Base-by-base conservation (phyloP, 75 land plant species). In the Chamaecyparis obtusa region DNA sequence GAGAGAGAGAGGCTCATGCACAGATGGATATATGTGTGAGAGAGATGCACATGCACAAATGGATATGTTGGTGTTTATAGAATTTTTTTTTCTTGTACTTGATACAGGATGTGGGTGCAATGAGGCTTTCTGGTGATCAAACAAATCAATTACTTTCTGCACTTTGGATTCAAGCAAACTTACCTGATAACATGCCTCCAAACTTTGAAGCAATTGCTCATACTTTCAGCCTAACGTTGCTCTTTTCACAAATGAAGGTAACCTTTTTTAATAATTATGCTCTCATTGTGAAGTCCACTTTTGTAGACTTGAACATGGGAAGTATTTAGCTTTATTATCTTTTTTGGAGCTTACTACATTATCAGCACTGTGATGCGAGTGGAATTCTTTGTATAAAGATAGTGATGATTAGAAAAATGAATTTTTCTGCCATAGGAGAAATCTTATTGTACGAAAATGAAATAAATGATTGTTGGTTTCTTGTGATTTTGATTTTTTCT, bases 141-240 rank as follows among this genome's bases (percentile, higher is more conserved):
- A 90, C 92, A 56, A 60, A 89, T 39, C 96, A 95, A 64, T 90
- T 98, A 77, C 89, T 95, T 48, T 98, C 97, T 86, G 90, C 94
- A 17, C 90, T 98, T 55, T 95, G 97, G 96, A 85, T 92, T 83
- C 94, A 97, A 86, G 93, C 94, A 32, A 94, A 86, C 83, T 91
- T 93, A 89, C 89, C 96, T 72, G 97, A 97, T 90, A 98, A 98
- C 86, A 79, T 89, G 83, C 99, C 99, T 77, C 51, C 91, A 85
- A 95, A 95, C 88, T 91, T 92, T 92, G 97, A 95, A 91, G 97
- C 99, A 39, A 94, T 98, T 54, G 92, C 93, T 86, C 96, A 94
- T 91, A 94, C 99, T 57, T 97, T 91, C 85, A 90, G 91, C 85
- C 88, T 97, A 85, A 88, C 92, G 1, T 91, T 98, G 54, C 85